Conservation (phyloP, 129 eudicot species). For the Artemisia tridentata region DNA sequence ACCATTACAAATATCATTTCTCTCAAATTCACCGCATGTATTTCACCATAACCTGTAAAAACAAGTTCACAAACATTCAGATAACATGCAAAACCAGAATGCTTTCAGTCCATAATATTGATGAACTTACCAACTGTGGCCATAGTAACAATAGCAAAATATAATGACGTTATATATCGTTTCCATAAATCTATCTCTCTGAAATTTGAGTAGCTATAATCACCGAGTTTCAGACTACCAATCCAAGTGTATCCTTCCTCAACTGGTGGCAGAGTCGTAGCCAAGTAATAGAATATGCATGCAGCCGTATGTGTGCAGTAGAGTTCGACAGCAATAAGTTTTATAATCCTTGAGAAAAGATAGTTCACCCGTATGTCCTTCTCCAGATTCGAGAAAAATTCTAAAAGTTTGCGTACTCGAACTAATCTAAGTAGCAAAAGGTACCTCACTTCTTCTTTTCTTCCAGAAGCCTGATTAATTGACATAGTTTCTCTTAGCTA, state of each 20-base stretch:
- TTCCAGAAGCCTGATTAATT: slow-evolving; percentile 69
- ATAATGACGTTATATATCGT: slow-evolving; percentile 72
- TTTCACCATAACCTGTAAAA: slow-evolving; percentile 87
- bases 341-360: slow-evolving; percentile 76
- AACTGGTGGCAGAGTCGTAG: slow-evolving; percentile 81
- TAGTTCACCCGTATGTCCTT: slow-evolving; percentile 87
- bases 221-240: slow-evolving; percentile 84
- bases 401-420: slow-evolving; percentile 67
- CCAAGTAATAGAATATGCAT: slow-evolving; percentile 89
- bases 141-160: slow-evolving; percentile 95
- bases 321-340: slow-evolving; percentile 77
- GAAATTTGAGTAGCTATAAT: slow-evolving; percentile 69
- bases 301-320: slow-evolving; percentile 99
- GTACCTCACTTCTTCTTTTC: slow-evolving; percentile 83
- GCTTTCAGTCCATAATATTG: background rate
- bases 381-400: slow-evolving; percentile 66
- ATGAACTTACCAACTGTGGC: slow-evolving; percentile 82
- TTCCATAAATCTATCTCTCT: slow-evolving; percentile 87
- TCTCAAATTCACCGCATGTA: slow-evolving; percentile 91
- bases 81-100: slow-evolving; percentile 1
- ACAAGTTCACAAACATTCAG: slow-evolving; percentile 18
- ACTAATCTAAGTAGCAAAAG: slow-evolving; percentile 71
- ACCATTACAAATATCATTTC: slow-evolving; percentile 93
- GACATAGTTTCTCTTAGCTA: slow-evolving; percentile 14
- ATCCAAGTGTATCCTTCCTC: slow-evolving; percentile 97